Base-by-base conservation (phyloP, 2,329 filamentous ascomycete genomes). In the Blumeria graminis region DNA sequence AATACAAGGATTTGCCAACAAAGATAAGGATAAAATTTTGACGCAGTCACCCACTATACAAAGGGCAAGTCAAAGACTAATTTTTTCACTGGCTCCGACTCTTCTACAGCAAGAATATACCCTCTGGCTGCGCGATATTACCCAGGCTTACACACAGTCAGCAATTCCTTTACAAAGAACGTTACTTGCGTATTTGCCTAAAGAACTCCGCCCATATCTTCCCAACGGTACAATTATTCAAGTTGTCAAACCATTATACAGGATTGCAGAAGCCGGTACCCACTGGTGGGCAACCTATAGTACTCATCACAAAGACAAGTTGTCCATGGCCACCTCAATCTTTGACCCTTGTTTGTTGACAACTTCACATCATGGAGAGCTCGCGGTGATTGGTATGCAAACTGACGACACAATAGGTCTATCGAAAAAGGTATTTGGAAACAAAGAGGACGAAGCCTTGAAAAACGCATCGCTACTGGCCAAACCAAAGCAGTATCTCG, bases 31-130 rank as follows among this genome's bases (percentile, higher is more conserved):
- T 3, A 14, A 33, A n/a, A 51, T 59, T 35, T 34, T 59, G 14
- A 59, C 57, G 6, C 35, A 56, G 48, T 58, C 57, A 28, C 54
- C 46, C 8, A 58, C 55, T 16, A 58, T 58, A 11, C 48, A 58
- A 55, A 18, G 46, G 32, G 34, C 36, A 9, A 56, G 41, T 34
- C 33, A 58, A 34, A 13, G 57, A 43, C 6, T 57, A n/a, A 9
- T 58, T 18, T 4, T 56, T 9, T 18, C 39, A 6, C 14, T 55
- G 39, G 55, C 36, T 11, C 32, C 36, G 0, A 38, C 16, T 11
- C 13, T 55, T 16, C 43, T n/a, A 6, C 43, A 22, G 16, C 16
- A 22, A 55, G 13, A 3, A 38, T 39, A 38, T 28, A 46, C 4
- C 3, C 50, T 57, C 10, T 57, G 36, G 14, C 48, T 57, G 13